A percentile compares a stretch with the other conserved stretches of the same genome.
These are phyloP conservation scores for Postia placenta DNA, from an alignment of 768 basidiomycete species.

Conservation along the genomic window DNA sequence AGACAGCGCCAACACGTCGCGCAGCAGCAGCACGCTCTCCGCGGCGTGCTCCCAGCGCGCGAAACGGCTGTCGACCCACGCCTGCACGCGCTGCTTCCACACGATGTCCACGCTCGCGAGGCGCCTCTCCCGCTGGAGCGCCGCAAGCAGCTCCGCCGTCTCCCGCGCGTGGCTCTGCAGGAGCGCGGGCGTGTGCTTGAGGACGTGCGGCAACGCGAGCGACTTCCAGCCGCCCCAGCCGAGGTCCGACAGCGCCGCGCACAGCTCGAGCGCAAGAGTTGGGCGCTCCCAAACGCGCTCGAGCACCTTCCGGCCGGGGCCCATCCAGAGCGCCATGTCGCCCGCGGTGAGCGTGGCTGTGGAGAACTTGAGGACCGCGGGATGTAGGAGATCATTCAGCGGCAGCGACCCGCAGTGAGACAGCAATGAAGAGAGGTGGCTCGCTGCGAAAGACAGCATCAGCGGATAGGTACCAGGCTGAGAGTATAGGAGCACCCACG, in stretches of 20 bases:
- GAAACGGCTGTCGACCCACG: conserved; percentile 41
- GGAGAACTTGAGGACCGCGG: conserved; percentile 27
- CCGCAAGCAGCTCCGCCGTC: conserved; percentile 45
- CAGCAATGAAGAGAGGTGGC: conserved; percentile 32
- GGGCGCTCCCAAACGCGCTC: conserved; percentile 38
- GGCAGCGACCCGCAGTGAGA: conserved; percentile 24
- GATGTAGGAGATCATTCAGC: conserved; percentile 21
- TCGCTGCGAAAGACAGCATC: too few species aligned
- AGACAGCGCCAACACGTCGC: conserved; percentile 49
- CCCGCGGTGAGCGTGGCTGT: conserved; percentile 33
- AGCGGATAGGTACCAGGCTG: neutral
- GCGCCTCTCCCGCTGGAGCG: conserved; percentile 40
- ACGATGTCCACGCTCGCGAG: conserved; percentile 52
- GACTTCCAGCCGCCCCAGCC: conserved; percentile 78
- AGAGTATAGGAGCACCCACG: conserved; percentile 1
- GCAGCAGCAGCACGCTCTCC: conserved; percentile 44
- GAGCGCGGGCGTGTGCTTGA: conserved; percentile 43
- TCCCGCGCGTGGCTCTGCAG: conserved; percentile 36
- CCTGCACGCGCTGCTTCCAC: conserved; percentile 51
- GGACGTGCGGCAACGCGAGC: conserved; percentile 53
- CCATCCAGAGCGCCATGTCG: conserved; percentile 35
- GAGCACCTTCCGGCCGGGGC: conserved; percentile 48
- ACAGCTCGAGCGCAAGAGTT: conserved; percentile 46
- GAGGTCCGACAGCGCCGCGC: conserved; percentile 56
- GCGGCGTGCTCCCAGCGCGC: conserved; percentile 32